Conservation (phyloP, 805 yeast species). For the Komagataella pastoris region DNA sequence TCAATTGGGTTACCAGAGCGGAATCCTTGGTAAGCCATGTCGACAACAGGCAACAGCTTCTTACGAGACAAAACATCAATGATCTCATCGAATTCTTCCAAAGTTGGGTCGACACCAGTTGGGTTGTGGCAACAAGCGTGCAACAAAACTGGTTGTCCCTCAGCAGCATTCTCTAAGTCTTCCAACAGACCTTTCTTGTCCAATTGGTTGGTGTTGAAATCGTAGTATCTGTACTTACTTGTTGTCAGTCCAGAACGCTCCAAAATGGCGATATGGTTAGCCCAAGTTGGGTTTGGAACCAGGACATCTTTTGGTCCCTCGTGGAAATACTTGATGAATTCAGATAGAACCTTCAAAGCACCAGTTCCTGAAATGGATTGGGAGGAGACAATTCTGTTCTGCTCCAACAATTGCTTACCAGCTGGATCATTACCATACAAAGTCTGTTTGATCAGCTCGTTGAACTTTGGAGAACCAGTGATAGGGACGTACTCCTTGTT, state of each 20-base stretch:
- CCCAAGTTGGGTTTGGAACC: conserved; percentile 89
- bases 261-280: conserved; percentile 79
- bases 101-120: conserved; percentile 85
- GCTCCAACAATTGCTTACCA: conserved; percentile 41
- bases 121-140: conserved; percentile 98
- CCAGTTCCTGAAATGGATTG: conserved; percentile 97
- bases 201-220: conserved; percentile 43
- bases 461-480: conserved; percentile 61
- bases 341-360: conserved; percentile 75
- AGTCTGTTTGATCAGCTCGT: conserved; percentile 52
- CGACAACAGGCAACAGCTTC: conserved; percentile 68
- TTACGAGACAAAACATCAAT: conserved; percentile 45
- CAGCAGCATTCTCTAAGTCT: conserved; percentile 40
- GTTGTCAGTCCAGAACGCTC: conserved; percentile 55
- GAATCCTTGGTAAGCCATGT: conserved; percentile 93
- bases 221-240: conserved; percentile 59
- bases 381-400: conserved; percentile 60
- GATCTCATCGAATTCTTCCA: conserved; percentile 69
- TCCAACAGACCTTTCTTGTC: conserved; percentile 50
- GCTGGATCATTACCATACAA: conserved; percentile 54
- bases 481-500: conserved; percentile 86
- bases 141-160: conserved; percentile 55
- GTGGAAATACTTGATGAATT: conserved; percentile 54
- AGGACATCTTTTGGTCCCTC: conserved; percentile 35
- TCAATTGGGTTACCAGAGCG: conserved; percentile 71